phyloP scores from a whole-genome alignment of 495 filamentous ascomycete genomes.

The Thermothielavioides terrestris region DNA sequence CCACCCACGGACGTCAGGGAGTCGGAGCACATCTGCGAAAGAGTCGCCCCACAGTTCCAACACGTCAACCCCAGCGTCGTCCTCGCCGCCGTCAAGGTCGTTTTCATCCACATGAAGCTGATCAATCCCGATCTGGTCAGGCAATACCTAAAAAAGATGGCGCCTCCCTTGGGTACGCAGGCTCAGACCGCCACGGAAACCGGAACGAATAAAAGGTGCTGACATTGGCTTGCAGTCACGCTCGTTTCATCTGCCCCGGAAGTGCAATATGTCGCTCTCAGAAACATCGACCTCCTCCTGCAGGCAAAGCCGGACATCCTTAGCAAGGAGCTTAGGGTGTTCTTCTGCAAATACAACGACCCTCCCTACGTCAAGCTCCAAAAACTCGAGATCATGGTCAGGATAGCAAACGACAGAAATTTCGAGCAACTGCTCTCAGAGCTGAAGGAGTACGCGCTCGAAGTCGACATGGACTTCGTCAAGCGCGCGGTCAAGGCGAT shows the following conservation, averaged over 20 bases:
- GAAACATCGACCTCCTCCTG: constrained; percentile 91
- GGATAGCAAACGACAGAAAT: constrained; percentile 96
- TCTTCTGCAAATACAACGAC: constrained; percentile 99
- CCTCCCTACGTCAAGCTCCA: constrained; percentile 95
- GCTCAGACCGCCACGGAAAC: not conserved
- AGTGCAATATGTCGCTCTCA: constrained; percentile 92
- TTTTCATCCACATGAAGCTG: constrained; percentile 92
- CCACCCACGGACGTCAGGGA: constrained; percentile 81
- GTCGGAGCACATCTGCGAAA: constrained; percentile 96
- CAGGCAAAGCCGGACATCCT: constrained; percentile 95
- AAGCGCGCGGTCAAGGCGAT: constrained; percentile 89
- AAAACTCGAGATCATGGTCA: constrained; percentile 98
- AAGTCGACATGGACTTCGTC: constrained; percentile 99
- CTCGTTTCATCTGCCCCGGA: constrained; percentile 92
- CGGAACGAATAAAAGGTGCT: constrained; percentile 5
- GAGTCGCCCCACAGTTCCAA: constrained; percentile 94
- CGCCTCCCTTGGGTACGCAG: constrained; percentile 73
- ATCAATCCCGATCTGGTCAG: constrained; percentile 67
- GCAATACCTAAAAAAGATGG: constrained; percentile 95
- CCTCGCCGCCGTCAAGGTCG: constrained; percentile 90
- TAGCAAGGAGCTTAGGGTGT: constrained; percentile 93
- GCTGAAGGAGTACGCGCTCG: constrained; percentile 92
- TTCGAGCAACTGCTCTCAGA: constrained; percentile 91
- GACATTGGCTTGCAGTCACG: constrained; percentile 54
- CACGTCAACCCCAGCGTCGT: constrained; percentile 98